Conservation (phyloP, 345 rosid species). For the Eucalyptus regnans region DNA sequence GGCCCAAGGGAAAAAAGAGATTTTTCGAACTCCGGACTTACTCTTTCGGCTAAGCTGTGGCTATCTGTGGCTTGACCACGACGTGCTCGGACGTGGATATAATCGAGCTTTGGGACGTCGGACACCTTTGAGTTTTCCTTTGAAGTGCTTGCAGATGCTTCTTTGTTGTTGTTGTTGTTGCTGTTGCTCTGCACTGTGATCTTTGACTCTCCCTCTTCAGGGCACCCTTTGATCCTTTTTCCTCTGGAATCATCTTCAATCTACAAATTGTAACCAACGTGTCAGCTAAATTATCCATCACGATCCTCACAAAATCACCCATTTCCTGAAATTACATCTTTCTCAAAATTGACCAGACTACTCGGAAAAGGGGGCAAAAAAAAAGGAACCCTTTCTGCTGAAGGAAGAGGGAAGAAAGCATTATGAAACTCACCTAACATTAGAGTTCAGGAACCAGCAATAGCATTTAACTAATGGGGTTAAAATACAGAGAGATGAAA, state of each 20-base stretch:
- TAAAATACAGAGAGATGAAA: not conserved
- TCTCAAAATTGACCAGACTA: not conserved
- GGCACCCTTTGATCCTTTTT: slow-evolving; percentile 19
- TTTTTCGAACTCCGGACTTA: slow-evolving; percentile 13
- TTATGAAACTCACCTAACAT: not conserved
- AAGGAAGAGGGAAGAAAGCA: not conserved
- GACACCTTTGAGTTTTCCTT: slow-evolving; percentile 59
- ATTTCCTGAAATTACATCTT: not conserved
- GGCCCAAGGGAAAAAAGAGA: not conserved
- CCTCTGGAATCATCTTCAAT: slow-evolving; percentile 22
- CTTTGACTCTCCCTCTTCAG: slow-evolving; percentile 51
- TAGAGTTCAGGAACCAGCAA: not conserved
- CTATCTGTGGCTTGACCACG: slow-evolving; percentile 99
- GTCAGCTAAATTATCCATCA: not conserved
- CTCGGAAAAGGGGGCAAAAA: not conserved
- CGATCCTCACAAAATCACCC: not conserved
- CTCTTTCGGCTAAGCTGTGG: slow-evolving; percentile 97
- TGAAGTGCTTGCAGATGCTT: slow-evolving; percentile 31
- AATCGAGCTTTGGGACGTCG: slow-evolving; percentile 61
- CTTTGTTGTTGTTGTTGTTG: slow-evolving; percentile 15
- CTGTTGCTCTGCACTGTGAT: slow-evolving; percentile 31
- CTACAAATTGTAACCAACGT: slow-evolving; percentile 1
- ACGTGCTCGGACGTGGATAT: slow-evolving; percentile 93
- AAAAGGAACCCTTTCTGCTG: not conserved
- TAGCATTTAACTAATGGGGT: not conserved